Base-by-base conservation (phyloP, 805 yeast species). In the Ogataea methanolica region DNA sequence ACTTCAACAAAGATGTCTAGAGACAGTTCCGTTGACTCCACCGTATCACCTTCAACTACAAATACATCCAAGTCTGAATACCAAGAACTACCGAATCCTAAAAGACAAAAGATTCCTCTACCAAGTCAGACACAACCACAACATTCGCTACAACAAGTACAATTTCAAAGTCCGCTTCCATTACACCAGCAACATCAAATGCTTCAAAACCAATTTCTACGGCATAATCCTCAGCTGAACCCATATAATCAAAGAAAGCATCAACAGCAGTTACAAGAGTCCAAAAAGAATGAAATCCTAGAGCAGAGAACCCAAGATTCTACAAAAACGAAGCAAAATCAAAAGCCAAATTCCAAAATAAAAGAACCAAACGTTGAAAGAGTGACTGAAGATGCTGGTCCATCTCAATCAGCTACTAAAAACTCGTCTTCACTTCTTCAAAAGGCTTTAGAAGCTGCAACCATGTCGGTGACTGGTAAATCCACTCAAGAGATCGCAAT, bases 391-490 rank as follows among this genome's bases (percentile, higher is more conserved):
- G n/a, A 16, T 19, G 37, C 14, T 14, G 16, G 33, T 8, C 19
- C 22, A 33, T 8, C 43, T 11, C 19, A 11, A 6, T 4, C 45
- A 19, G 22, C 41, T 12, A n/a, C 44, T 15, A 8, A 34, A 6
- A 33, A 29, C 21, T 12, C 42, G 31, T 33, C 36, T 33, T 43
- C 42, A 15, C 11, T 56, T 36, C 57, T 80, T 26, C 67, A 72
- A 39, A 68, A 66, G 41, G 83, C 82, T 12, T 58, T 80, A 36
- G 82, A 79, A 53, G 71, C 76, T 33, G 84, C 85, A 0, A 73
- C 83, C 0, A 43, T 78, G 4, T 76, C 82, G 0, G 75, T 80
- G 8, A 75, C 82, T 1, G 85, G 85, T 0, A 78, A 72, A 54
- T 68, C 82, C 0, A 66, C 78, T 5, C 65, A 68, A 45, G 80